Evolutionary conservation across 441 rosid genomes (phyloP), one percentile per base, ranked within the genome.

Genomic region (Arabidopsis hybrid): DNA sequence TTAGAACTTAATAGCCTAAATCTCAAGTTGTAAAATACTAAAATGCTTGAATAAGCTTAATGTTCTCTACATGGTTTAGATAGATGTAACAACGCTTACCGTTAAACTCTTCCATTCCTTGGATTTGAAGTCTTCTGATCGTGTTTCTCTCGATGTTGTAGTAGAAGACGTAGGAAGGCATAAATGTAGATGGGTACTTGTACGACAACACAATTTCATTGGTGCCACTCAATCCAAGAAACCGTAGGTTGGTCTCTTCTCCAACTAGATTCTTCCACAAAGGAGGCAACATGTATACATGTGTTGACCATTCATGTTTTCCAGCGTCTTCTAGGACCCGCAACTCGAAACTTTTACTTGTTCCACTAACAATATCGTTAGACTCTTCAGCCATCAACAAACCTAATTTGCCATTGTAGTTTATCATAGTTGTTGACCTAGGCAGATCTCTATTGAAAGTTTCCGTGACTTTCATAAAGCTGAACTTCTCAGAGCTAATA

Each of bases 321-420:
- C 1, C 49, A 3, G 45, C 8, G 49, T 45, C 14, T 13, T 45
- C 17, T 2, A 43, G 3, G n/a, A 43, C 7, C 49, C 49, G 6
- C 49, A 43, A 14, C 49, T 43, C 16, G 6, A 43, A 43, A 43
- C 17, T 5, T 43, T 2, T n/a, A n/a, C 3, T n/a, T 3, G 4
- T 45, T 6, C 50, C 50, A 16, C 17, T n/a, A 45, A 45, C 7
- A 45, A 6, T 35, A 35, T 6, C 0, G 14, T 45, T 8, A 6
- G 50, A 45, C 3, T 45, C 50, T n/a, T 1, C 9, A 0, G 18
- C 2, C 18, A 45, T 45, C 50, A 52, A 11, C 13, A 52, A 11
- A 52, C 58, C 58, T 52, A 52, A 52, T 2, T 52, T 52, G 12
- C 58, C 34, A 26, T 21, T 52, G 58, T 52, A 52, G 58, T 26